Evolutionary conservation across 768 basidiomycete genomes (phyloP).

Genomic region (Calocybe gangraenosa): DNA sequence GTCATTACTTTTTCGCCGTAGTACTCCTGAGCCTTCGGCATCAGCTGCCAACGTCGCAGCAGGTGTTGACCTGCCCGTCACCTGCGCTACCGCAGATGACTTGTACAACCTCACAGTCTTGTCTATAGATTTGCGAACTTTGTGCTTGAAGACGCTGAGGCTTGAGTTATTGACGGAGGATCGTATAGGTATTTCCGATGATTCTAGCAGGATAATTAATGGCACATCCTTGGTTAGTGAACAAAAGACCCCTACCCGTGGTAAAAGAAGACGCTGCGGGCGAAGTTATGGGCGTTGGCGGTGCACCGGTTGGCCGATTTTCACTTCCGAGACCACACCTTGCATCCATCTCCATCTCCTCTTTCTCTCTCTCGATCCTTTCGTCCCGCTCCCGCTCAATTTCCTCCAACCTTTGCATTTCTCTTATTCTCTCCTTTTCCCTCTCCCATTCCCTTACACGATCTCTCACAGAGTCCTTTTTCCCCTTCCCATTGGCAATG

Average conservation of each 20-base stretch:
- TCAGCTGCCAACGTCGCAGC: conserved; percentile 39
- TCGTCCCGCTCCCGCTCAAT: conserved; percentile 46
- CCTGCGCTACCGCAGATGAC: conserved; percentile 48
- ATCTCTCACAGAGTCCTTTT: conserved; percentile 27
- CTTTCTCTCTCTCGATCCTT: conserved; percentile 34
- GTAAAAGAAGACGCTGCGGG: conserved; percentile 10
- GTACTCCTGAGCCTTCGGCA: conserved; percentile 22
- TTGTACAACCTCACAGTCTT: conserved; percentile 69
- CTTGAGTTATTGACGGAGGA: conserved; percentile 23
- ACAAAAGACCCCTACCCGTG: conserved; percentile 5
- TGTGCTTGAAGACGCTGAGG: conserved; percentile 55
- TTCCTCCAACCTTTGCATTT: conserved; percentile 63
- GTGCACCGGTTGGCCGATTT: not conserved
- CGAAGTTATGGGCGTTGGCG: conserved; percentile 3
- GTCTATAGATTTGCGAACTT: conserved; percentile 74
- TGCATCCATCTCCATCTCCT: conserved; percentile 22
- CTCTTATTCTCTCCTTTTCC: conserved; percentile 64
- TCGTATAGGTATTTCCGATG: conserved; percentile 6
- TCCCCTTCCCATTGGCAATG: conserved; percentile 7
- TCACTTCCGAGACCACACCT: conserved; percentile 16
- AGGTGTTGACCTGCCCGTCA: conserved; percentile 39
- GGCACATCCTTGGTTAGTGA: not conserved
- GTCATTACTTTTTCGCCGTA: conserved; percentile 20
- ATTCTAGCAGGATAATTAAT: conserved; percentile 7
- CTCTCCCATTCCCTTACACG: conserved; percentile 57